Conservation (phyloP, 2,329 filamentous ascomycete genomes). For the Lasiodiplodia citricola region DNA sequence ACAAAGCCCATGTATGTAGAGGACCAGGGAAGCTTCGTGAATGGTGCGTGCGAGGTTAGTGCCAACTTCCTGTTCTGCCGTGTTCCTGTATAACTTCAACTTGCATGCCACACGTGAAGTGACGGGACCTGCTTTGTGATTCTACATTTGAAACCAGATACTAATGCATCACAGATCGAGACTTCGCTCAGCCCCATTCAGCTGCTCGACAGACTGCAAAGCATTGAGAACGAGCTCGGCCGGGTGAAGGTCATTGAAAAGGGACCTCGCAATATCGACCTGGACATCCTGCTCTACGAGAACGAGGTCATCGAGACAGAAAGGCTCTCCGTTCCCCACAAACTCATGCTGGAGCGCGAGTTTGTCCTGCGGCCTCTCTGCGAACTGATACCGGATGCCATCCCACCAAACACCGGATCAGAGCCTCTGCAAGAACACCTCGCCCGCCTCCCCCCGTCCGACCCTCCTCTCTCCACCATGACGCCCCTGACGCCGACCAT, state of each 20-base stretch:
- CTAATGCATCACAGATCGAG: constrained; percentile 66
- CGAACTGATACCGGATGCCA: constrained; percentile 53
- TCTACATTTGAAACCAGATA: background rate
- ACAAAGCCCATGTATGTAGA: constrained; percentile 96
- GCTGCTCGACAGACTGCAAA: constrained; percentile 80
- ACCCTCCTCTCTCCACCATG: constrained; percentile 45
- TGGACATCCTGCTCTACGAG: constrained; percentile 88
- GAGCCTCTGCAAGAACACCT: constrained; percentile 41
- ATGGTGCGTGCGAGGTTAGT: constrained; percentile 87
- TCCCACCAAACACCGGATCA: constrained; percentile 49
- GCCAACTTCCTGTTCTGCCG: background rate
- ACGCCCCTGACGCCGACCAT: constrained; percentile 44
- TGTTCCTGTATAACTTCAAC: background rate
- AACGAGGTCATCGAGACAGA: constrained; percentile 68
- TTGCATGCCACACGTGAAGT: background rate
- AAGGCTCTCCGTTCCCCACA: constrained; percentile 83
- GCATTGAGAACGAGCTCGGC: constrained; percentile 80
- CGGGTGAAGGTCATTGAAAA: constrained; percentile 88
- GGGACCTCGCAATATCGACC: constrained; percentile 90
- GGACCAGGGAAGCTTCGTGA: constrained; percentile 86
- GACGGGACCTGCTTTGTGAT: background rate
- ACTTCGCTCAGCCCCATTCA: constrained; percentile 76
- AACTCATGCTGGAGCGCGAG: constrained; percentile 84
- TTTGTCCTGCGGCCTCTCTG: constrained; percentile 90
- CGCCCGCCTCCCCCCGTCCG: constrained; percentile 40